phyloP scores from a whole-genome alignment of 2,329 filamentous ascomycete species.

The Fusarium sp. region DNA sequence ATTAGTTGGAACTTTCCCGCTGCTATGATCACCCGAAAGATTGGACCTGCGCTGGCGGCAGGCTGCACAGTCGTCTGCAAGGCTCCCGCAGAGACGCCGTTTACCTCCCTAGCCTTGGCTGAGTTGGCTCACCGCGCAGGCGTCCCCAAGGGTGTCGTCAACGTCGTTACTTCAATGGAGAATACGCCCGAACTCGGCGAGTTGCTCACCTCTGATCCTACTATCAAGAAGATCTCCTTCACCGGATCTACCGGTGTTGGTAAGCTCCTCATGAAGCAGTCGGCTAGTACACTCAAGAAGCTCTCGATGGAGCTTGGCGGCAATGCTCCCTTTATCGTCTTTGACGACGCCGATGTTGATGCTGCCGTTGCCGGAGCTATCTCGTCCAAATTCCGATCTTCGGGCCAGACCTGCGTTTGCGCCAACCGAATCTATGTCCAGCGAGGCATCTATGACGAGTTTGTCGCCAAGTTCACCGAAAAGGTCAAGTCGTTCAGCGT shows the following conservation, averaged over 20 bases:
- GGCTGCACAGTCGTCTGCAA: constrained; percentile 96
- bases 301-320: constrained; percentile 92
- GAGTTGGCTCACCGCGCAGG: constrained; percentile 90
- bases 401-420: constrained; percentile 95
- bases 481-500: constrained; percentile 83
- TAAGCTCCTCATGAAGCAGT: constrained; percentile 90
- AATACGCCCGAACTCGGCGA: constrained; percentile 88
- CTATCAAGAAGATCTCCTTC: constrained; percentile 92
- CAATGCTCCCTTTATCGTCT: constrained; percentile 97
- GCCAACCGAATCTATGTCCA: constrained; percentile 89
- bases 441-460: constrained; percentile 82
- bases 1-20: constrained; percentile 86
- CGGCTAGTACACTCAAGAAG: constrained; percentile 86
- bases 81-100: constrained; percentile 92
- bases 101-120: constrained; percentile 88
- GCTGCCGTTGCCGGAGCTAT: constrained; percentile 87
- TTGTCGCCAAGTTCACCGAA: constrained; percentile 77
- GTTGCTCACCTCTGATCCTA: constrained; percentile 79
- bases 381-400: constrained; percentile 91
- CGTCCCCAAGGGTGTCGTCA: constrained; percentile 91
- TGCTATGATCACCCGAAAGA: constrained; percentile 81
- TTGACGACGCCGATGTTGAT: constrained; percentile 94
- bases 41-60: constrained; percentile 85
- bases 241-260: constrained; percentile 83
- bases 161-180: constrained; percentile 84